Evolutionary conservation across 2,329 filamentous ascomycete genomes (phyloP), one percentile per base, ranked within the genome.

Genomic region (Dendrostoma leiphaemia): DNA sequence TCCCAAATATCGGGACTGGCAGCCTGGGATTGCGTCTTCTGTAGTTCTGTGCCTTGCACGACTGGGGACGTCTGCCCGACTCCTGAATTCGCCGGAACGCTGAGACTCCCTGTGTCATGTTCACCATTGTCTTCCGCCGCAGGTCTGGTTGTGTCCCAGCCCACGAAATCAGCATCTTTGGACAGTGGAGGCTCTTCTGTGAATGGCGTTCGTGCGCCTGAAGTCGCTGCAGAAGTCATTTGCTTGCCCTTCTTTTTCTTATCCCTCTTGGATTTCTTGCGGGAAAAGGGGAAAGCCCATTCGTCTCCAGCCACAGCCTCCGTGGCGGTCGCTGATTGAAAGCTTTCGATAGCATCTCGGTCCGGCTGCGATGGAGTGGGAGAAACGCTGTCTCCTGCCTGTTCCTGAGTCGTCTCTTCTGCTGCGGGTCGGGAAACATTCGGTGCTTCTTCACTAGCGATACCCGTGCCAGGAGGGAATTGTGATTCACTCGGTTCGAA

Each of bases 221-320:
- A 53, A 7, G 55, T 35, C 41, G 53, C 48, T 28, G 55, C 60
- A 49, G 60, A 40, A 48, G 51, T 34, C 19, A 58, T 45, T 59
- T 62, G 59, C 55, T 66, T 65, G 32, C 64, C 65, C 59, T 70
- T 70, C 23, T 65, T 61, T 47, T 71, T 75, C 65, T 71, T 75
- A 41, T 67, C 71, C 48, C 62, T 64, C 46, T 72, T 72, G 45
- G 65, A 63, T 55, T 70, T 72, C 56, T 67, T 68, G 28, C 59
- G 62, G 6, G 53, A 53, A 47, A 65, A 59, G 37, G 54, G 53
- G 12, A 28, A 17, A 44, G 44, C 17, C 56, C 56, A 58, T 35
- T 45, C 52, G 48, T 67, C 63, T n/a, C 61, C 61, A 19, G 50
- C 53, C 9, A 56, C 46, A 8, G 51, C 26, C 17, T 59, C 55